Base-by-base conservation (phyloP, 2,329 filamentous ascomycete genomes). In the Raffaelea albimanens region DNA sequence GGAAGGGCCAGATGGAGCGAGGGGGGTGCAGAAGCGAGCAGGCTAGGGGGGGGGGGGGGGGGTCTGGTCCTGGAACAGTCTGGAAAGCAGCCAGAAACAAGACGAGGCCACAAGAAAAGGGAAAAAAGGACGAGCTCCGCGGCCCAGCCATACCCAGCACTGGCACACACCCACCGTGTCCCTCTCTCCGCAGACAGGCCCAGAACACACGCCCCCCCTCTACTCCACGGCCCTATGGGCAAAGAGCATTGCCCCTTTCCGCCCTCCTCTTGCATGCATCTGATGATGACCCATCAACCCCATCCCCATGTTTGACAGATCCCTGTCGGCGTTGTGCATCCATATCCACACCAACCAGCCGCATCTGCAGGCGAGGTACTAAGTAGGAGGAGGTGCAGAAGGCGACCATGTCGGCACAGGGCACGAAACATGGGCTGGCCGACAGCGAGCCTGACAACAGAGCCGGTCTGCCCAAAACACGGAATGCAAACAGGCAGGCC, bases 281-380 rank as follows among this genome's bases (percentile, higher is more conserved):
- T 23, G 40, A 43, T 31, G 46, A 43, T 13, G 25, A 40, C 43
- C 47, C 40, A 45, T 43, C 40, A 44, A 40, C 29, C 44, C 44
- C 34, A 44, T 50, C 40, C 44, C 50, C 48, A 54, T 51, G 52
- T 54, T 52, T 52, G 46, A 47, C 43, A 45, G 43, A 50, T 51
- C 50, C 52, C 45, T 45, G 46, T 44, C 46, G 29, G 43, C 18
- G 42, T 41, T 48, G 50, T 45, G 47, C 21, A 49, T 40, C 44
- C 21, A 40, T 31, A n/a, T 14, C 44, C 49, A 39, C 41, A 36
- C 40, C 29, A 40, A 22, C 49, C 46, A 51, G 49, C 49, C 43
- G 46, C 41, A 48, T 40, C 34, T 38, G 34, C 34, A 38, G n/a
- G 34, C n/a, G 34, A 38, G n/a, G n/a, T n/a, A n/a, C n/a, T n/a